Conservation (phyloP, 2,329 filamentous ascomycete genomes). For the Stagonosporopsis vannaccii region DNA sequence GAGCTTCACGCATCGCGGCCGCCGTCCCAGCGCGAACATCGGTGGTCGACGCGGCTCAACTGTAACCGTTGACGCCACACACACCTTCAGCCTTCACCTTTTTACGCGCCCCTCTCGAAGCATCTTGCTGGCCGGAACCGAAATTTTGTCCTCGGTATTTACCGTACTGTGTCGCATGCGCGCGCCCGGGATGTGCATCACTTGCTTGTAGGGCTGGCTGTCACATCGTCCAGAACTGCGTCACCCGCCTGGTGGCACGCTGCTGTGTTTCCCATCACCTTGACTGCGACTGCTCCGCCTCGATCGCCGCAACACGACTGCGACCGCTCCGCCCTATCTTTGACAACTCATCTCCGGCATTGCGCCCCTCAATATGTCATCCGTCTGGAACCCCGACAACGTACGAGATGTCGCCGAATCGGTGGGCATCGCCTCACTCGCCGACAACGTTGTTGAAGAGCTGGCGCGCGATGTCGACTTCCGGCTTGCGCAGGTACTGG, state of each 20-base stretch:
- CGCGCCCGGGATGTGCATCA: constrained; percentile 40
- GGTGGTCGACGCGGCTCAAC: neutral
- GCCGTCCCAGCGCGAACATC: constrained; percentile 12
- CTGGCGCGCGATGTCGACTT: constrained; percentile 96
- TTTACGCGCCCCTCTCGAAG: neutral
- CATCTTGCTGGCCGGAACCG: neutral
- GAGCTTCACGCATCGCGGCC: constrained; percentile 32
- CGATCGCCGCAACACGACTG: constrained; percentile 18
- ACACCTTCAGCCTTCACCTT: neutral
- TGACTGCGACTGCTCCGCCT: constrained; percentile 18
- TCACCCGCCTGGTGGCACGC: constrained; percentile 39
- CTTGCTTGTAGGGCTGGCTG: constrained; percentile 41
- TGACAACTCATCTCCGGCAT: constrained; percentile 20
- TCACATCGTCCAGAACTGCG: constrained; percentile 37
- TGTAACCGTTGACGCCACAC: constrained; percentile 3
- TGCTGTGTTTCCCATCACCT: constrained; percentile 30
- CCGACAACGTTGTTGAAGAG: constrained; percentile 85
- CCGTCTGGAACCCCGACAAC: constrained; percentile 95
- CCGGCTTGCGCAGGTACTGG: constrained; percentile 88
- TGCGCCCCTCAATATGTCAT: constrained; percentile 44
- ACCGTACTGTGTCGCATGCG: constrained; percentile 30
- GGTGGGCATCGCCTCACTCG: constrained; percentile 81
- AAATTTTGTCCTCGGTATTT: neutral
- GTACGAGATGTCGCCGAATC: constrained; percentile 96
- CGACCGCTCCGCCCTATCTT: constrained; percentile 18